Conservation (phyloP, 345 rosid genomes). For the Eucalyptus curtisii region DNA sequence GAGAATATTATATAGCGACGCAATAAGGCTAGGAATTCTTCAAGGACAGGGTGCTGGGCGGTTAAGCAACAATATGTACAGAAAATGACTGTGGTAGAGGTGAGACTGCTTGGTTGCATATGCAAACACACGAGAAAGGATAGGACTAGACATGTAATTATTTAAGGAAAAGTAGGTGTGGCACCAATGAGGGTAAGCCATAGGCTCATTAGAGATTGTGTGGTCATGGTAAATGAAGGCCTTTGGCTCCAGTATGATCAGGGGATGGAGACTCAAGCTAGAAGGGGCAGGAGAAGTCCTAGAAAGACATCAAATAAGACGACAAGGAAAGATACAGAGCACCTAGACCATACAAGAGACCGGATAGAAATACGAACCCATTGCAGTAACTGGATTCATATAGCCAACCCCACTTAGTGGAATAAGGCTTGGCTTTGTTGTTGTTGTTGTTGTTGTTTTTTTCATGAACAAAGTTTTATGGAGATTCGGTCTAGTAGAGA, state of each 20-base stretch:
- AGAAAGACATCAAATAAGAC: background rate
- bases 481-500: background rate
- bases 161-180: background rate
- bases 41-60: background rate
- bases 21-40: background rate
- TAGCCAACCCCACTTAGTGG: background rate
- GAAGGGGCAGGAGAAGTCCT: background rate
- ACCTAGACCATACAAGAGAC: background rate
- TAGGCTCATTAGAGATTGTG: background rate
- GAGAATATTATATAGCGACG: background rate
- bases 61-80: background rate
- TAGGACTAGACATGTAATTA: background rate
- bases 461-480: background rate
- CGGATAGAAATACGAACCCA: background rate
- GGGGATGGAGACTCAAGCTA: background rate
- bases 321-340: background rate
- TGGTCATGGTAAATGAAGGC: background rate
- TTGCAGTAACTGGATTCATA: background rate
- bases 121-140: background rate
- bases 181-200: background rate
- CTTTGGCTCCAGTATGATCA: background rate
- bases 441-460: background rate
- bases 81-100: background rate
- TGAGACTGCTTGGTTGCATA: background rate
- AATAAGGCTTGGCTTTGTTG: background rate